Conservation (phyloP, 345 rosid genomes). For the Lagerstroemia speciosa region DNA sequence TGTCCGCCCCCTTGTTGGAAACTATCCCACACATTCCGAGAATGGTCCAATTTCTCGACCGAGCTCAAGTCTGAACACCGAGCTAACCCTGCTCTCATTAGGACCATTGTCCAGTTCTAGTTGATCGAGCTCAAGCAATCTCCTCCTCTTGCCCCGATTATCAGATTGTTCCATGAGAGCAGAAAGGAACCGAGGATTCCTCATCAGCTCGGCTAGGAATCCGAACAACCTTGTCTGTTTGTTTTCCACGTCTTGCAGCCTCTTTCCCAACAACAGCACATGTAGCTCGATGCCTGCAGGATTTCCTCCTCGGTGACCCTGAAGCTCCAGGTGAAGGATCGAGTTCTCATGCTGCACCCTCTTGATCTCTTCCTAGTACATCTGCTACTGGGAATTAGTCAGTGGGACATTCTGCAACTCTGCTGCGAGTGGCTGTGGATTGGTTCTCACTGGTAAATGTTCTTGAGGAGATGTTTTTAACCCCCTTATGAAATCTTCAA, state of each 20-base stretch:
- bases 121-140: slow-evolving; percentile 18
- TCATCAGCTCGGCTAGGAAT: slow-evolving; percentile 19
- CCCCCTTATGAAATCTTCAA: slow-evolving; percentile 54
- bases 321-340: slow-evolving; percentile 34
- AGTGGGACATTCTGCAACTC: slow-evolving; percentile 22
- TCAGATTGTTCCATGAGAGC: slow-evolving; percentile 20
- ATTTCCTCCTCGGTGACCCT: slow-evolving; percentile 23
- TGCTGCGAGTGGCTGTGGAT: slow-evolving; percentile 54
- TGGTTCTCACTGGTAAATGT: slow-evolving; percentile 46
- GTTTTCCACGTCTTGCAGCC: slow-evolving; percentile 30
- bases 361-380: slow-evolving; percentile 31
- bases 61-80: slow-evolving; percentile 14
- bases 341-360: slow-evolving; percentile 29
- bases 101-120: slow-evolving; percentile 5
- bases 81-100: background rate
- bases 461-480: slow-evolving; percentile 39
- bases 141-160: slow-evolving; percentile 35
- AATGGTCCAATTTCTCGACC: slow-evolving; percentile 34
- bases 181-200: slow-evolving; percentile 28
- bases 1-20: slow-evolving; percentile 23
- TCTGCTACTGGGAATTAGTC: slow-evolving; percentile 27
- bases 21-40: slow-evolving; percentile 26
- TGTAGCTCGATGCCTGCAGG: background rate
- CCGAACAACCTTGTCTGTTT: slow-evolving; percentile 33
- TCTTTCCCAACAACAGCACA: slow-evolving; percentile 12